phyloP scores from a whole-genome alignment of 768 basidiomycete species.

The Amanita fuliginea region DNA sequence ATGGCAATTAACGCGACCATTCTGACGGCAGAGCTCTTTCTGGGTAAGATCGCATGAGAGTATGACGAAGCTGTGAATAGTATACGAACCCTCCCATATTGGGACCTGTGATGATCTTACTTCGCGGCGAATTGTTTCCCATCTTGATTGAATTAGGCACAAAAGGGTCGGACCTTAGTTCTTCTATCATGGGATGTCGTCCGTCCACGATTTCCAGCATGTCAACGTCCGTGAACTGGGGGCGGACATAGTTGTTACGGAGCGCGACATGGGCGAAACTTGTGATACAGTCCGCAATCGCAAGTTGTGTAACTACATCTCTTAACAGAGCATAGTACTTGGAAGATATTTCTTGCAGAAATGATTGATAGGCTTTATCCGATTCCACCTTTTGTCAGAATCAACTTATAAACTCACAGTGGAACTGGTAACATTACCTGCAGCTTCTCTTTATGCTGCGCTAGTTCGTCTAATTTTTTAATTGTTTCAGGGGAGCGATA shows the following conservation, averaged over 20 bases:
- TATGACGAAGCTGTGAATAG: neutral
- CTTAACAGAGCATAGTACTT: constrained; percentile 65
- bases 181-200: constrained; percentile 90
- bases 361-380: constrained; percentile 50
- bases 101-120: constrained; percentile 73
- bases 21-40: constrained; percentile 77
- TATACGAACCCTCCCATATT: constrained; percentile 67
- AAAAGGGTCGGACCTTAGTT: constrained; percentile 66
- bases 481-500: constrained; percentile 67
- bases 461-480: constrained; percentile 54
- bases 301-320: constrained; percentile 69
- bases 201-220: constrained; percentile 70
- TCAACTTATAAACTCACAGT: neutral
- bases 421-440: constrained; percentile 18
- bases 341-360: constrained; percentile 57
- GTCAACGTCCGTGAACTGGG: constrained; percentile 59
- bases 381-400: constrained; percentile 36
- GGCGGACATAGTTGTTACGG: constrained; percentile 67
- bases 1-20: constrained; percentile 70
- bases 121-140: constrained; percentile 38
- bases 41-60: constrained; percentile 14
- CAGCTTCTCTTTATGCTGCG: constrained; percentile 65
- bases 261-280: constrained; percentile 76
- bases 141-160: constrained; percentile 74
- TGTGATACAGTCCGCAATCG: constrained; percentile 76